Conservation (phyloP, 805 yeast species). For the Metschnikowia drakensbergensis region DNA sequence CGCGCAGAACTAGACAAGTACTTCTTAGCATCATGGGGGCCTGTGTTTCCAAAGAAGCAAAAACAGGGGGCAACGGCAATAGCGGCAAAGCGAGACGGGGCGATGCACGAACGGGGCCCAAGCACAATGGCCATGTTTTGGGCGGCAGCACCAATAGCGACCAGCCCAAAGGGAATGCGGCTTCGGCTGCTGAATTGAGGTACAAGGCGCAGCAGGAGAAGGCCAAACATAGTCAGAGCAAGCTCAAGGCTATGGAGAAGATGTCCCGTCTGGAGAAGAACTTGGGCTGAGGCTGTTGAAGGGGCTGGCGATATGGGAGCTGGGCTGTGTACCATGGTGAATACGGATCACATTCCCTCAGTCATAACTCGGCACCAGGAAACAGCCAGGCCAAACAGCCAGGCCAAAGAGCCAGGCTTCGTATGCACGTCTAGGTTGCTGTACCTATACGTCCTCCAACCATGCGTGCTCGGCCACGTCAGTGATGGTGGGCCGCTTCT, state of each 20-base stretch:
- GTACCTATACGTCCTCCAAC: slow-evolving; percentile 27
- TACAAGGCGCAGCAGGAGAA: slow-evolving; percentile 27
- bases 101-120: neutral
- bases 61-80: neutral
- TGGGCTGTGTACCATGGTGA: no score
- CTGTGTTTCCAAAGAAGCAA: no score
- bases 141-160: neutral
- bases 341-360: no score
- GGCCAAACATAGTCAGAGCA: slow-evolving; percentile 25
- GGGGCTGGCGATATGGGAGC: no score
- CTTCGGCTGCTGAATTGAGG: slow-evolving; percentile 39
- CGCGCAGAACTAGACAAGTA: no score
- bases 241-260: slow-evolving; percentile 29
- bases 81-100: no score
- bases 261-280: slow-evolving; percentile 30
- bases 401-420: no score
- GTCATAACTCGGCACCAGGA: no score
- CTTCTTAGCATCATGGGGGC: no score
- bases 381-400: no score
- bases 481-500: slow-evolving; percentile 67
- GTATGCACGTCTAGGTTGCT: no score
- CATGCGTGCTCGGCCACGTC: slow-evolving; percentile 70
- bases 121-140: neutral
- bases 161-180: slow-evolving; percentile 30
- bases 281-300: neutral